These are phyloP conservation scores for Colletotrichum sojae DNA, from an alignment of 2,329 filamentous ascomycete genomes.

Conservation along the genomic window DNA sequence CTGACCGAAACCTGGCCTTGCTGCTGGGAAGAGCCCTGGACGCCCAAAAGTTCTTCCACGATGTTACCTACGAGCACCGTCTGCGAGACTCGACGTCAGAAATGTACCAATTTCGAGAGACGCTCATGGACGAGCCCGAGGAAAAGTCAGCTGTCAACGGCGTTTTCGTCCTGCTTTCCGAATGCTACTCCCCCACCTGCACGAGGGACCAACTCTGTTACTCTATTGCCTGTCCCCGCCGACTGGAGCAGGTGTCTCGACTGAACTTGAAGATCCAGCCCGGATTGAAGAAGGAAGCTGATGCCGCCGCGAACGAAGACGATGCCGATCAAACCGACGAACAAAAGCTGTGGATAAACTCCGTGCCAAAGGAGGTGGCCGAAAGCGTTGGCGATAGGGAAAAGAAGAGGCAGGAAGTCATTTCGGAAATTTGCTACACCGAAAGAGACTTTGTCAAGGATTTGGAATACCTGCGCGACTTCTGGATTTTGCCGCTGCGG, in stretches of 20 bases:
- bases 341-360: conserved; percentile 99
- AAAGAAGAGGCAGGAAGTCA: conserved; percentile 98
- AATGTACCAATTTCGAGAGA: conserved; percentile 97
- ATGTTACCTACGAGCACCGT: conserved; percentile 97
- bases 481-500: conserved; percentile 95
- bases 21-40: conserved; percentile 92
- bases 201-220: conserved; percentile 96
- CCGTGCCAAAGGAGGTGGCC: conserved; percentile 93
- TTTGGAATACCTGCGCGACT: conserved; percentile 95
- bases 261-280: conserved; percentile 94
- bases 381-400: conserved; percentile 91
- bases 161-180: conserved; percentile 94
- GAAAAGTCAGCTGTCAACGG: conserved; percentile 85
- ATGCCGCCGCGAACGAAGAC: conserved; percentile 78
- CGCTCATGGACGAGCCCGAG: conserved; percentile 86
- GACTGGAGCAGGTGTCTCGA: conserved; percentile 94
- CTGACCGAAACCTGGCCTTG: conserved; percentile 92
- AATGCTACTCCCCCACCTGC: conserved; percentile 98
- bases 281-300: conserved; percentile 79
- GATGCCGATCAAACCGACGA: conserved; percentile 89
- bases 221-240: conserved; percentile 94
- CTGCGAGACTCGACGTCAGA: conserved; percentile 94
- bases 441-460: conserved; percentile 99
- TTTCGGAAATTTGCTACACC: conserved; percentile 98
- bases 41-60: conserved; percentile 99